Percentiles rank a stretch among this genome's conserved stretches.
Conservation (phyloP, 2,329 filamentous ascomycete species). For the Huntiella savannae region DNA sequence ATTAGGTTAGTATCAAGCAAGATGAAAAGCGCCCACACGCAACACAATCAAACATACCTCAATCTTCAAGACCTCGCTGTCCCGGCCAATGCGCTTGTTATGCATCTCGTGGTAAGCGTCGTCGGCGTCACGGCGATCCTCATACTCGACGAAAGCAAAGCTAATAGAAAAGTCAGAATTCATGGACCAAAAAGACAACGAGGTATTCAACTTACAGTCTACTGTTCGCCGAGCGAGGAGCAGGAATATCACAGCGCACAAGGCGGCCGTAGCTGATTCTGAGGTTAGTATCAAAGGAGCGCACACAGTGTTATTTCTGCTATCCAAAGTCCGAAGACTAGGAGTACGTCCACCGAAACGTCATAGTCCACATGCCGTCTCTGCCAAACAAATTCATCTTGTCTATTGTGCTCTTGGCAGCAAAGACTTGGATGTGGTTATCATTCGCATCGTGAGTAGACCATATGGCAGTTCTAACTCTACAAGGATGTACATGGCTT, state of each 20-base stretch:
- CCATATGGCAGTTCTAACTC: too few species aligned
- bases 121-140: slow-evolving; percentile 92
- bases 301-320: slow-evolving; percentile 3
- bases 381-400: not conserved
- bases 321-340: not conserved
- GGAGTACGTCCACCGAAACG: not conserved
- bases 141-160: slow-evolving; percentile 98
- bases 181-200: not conserved
- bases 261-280: slow-evolving; percentile 73
- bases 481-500: too few species aligned
- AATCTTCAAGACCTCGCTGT: slow-evolving; percentile 79
- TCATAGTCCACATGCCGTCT: not conserved
- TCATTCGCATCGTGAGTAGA: too few species aligned
- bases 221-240: slow-evolving; percentile 80
- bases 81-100: slow-evolving; percentile 91
- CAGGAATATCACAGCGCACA: slow-evolving; percentile 95
- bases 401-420: slow-evolving; percentile 11
- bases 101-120: slow-evolving; percentile 99
- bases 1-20: too few species aligned
- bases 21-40: too few species aligned
- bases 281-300: slow-evolving; percentile 6
- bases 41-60: slow-evolving; percentile 42
- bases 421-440: too few species aligned
- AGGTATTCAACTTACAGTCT: slow-evolving; percentile 56
- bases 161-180: slow-evolving; percentile 22